phyloP scores from a whole-genome alignment of 257 asterid genomes.

The Solanum lycopersicoides region DNA sequence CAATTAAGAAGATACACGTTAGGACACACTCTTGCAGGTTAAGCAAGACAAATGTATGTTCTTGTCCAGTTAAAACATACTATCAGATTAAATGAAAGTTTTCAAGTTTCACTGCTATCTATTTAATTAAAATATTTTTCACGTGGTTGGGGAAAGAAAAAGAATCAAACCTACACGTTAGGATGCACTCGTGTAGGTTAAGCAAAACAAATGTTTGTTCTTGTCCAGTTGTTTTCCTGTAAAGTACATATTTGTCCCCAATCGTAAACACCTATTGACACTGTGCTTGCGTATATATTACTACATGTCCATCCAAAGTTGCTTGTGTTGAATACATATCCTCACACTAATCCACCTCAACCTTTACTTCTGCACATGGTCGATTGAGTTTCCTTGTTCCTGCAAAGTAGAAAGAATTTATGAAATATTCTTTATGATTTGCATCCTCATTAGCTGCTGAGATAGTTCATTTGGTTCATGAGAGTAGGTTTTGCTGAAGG shows the following conservation, averaged over 20 bases:
- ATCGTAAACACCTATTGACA: neutral
- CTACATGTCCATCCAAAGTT: neutral
- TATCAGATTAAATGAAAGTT: neutral
- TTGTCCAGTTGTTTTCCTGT: neutral
- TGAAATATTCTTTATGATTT: neutral
- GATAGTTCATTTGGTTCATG: constrained; percentile 15
- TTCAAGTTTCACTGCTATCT: neutral
- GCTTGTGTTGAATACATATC: neutral
- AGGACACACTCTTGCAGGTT: no score
- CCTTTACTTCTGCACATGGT: neutral
- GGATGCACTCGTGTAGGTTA: neutral
- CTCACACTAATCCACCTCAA: neutral
- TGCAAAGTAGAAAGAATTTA: neutral
- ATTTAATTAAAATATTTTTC: neutral
- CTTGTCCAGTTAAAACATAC: no score
- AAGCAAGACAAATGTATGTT: no score
- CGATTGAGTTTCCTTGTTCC: neutral
- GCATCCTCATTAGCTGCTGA: neutral
- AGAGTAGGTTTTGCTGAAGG: constrained; percentile 76
- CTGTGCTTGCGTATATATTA: neutral
- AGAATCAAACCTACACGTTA: neutral
- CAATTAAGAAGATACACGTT: neutral
- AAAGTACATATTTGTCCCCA: neutral
- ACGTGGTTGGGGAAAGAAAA: neutral
- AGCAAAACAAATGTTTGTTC: neutral